phyloP scores from a whole-genome alignment of 2,329 filamentous ascomycete species.

The Zasmidium angulare region DNA sequence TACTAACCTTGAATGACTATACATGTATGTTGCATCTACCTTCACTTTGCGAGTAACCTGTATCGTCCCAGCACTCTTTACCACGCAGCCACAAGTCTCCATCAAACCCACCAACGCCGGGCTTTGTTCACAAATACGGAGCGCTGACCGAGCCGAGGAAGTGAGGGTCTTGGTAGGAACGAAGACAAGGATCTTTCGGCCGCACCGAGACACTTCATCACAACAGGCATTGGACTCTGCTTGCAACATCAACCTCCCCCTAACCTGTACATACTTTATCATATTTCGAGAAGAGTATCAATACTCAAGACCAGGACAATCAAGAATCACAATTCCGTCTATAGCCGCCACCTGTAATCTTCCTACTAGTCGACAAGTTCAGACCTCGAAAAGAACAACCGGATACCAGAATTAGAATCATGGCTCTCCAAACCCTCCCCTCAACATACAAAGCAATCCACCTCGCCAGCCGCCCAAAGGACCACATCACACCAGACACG shows the following conservation, averaged over 20 bases:
- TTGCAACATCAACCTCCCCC: not conserved
- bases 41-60: no score
- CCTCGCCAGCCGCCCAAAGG: slow-evolving; percentile 24
- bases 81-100: not conserved
- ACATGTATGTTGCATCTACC: not conserved
- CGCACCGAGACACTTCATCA: not conserved
- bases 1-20: no score
- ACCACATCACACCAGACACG: slow-evolving; percentile 24
- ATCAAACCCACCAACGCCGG: not conserved
- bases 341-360: no score
- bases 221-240: not conserved
- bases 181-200: not conserved
- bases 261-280: not conserved
- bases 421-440: slow-evolving; percentile 8
- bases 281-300: no score
- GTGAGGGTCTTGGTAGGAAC: not conserved
- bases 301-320: no score
- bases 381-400: not conserved
- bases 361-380: not conserved
- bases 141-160: not conserved
- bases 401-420: slow-evolving; percentile 1
- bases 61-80: not conserved
- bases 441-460: slow-evolving; percentile 26
- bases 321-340: no score
- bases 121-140: not conserved